Evolutionary conservation across 2,329 filamentous ascomycete genomes (phyloP).

Genomic region (Fusarium avenaceum): DNA sequence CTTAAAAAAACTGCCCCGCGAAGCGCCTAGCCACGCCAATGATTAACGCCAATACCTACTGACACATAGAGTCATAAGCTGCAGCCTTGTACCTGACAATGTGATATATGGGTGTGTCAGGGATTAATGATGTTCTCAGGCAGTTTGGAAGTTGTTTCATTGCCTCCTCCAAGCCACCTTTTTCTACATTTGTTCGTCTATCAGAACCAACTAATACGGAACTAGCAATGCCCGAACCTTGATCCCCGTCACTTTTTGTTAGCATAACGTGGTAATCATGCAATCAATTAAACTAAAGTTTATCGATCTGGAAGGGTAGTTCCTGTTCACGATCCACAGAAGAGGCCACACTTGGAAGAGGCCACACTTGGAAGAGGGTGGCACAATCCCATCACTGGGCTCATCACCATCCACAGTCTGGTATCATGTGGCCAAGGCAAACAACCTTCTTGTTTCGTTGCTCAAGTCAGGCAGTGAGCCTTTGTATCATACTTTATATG

Average conservation of each 20-base stretch:
- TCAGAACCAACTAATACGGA: constrained; percentile 22
- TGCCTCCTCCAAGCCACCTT: constrained; percentile 26
- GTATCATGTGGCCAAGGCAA: constrained; percentile 11
- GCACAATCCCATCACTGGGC: not conserved
- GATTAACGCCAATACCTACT: constrained; percentile 10
- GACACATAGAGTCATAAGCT: constrained; percentile 11
- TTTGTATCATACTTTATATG: not conserved
- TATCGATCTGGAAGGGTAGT: not conserved
- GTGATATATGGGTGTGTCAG: not conserved
- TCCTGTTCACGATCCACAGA: not conserved
- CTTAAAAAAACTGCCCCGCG: constrained; percentile 32
- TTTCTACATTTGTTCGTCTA: constrained; percentile 24
- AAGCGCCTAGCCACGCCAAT: constrained; percentile 27
- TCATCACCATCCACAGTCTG: not conserved
- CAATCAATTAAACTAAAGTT: not conserved
- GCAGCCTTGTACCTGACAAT: constrained; percentile 16
- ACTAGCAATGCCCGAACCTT: constrained; percentile 18
- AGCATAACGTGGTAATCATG: not conserved
- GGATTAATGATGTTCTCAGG: not conserved
- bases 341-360: not conserved
- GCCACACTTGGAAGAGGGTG: not conserved
- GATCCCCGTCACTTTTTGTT: constrained; percentile 5
- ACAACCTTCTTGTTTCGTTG: not conserved
- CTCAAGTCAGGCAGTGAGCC: not conserved
- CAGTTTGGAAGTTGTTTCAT: constrained; percentile 23